phyloP scores from a whole-genome alignment of 768 basidiomycete genomes.

The Mycena filopes region DNA sequence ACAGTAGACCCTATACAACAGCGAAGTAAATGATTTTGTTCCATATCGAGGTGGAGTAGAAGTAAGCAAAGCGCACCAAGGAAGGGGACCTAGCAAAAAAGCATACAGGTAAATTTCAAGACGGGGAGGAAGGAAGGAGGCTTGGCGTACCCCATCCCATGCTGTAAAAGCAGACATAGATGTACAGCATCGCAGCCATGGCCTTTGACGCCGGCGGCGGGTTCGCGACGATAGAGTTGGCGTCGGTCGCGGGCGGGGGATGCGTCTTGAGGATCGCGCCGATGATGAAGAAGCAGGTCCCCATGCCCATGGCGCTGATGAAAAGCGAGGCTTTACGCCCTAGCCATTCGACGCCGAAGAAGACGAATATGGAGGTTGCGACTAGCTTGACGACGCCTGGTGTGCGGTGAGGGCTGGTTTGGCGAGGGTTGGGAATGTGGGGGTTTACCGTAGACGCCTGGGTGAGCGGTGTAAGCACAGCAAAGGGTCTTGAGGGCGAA shows the following conservation, averaged over 20 bases:
- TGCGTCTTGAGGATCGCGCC: slow-evolving; percentile 86
- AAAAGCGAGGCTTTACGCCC: slow-evolving; percentile 79
- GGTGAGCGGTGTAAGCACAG: not conserved
- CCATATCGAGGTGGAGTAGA: too few relatives aligned
- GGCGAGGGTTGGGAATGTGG: not conserved
- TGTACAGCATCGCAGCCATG: slow-evolving; percentile 89
- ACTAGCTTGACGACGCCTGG: slow-evolving; percentile 68
- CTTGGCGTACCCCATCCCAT: slow-evolving; percentile 85
- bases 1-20: slow-evolving; percentile 61
- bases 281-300: slow-evolving; percentile 81
- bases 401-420: not conserved
- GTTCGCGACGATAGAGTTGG: slow-evolving; percentile 40
- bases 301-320: slow-evolving; percentile 84
- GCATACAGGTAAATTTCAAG: too few relatives aligned
- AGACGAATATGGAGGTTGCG: slow-evolving; percentile 73
- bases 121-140: not conserved
- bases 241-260: slow-evolving; percentile 56
- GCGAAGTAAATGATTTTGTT: too few relatives aligned
- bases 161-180: slow-evolving; percentile 89
- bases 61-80: slow-evolving; percentile 41
- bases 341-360: slow-evolving; percentile 72
- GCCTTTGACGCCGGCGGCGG: slow-evolving; percentile 72
- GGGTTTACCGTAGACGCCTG: slow-evolving; percentile 39
- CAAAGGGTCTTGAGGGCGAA: not conserved
- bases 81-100: slow-evolving; percentile 50